Evolutionary conservation across 1,284 basidiomycete species (phyloP), one percentile per base, ranked within the genome.

Genomic region (Exobasidium cylindrosporum): DNA sequence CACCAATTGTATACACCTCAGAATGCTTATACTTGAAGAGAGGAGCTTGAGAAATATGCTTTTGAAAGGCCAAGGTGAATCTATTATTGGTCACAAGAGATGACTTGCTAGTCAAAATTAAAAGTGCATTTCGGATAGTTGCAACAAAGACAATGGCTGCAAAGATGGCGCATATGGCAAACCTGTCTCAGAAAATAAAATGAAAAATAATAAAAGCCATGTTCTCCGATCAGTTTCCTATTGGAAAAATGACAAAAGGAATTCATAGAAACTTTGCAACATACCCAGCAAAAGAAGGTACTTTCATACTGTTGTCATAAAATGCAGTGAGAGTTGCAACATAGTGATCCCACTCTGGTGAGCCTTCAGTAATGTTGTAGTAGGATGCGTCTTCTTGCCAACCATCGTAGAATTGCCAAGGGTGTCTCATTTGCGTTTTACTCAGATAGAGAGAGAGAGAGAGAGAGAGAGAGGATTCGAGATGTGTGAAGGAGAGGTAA

Each of bases 1-100:
- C 5, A 6, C 55, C n/a, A 35, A 57, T 10, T 7, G 55, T 31
- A 17, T 44, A 13, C 13, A 45, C 55, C n/a, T n/a, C n/a, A n/a
- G n/a, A n/a, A 35, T 57, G 55, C 11, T 35, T 28, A 14, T n/a
- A 7, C 5, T 21, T 21, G 13, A 57, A 21, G 1, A 57, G 35
- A 31, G 55, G 55, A 7, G 55, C 55, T 44, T 43, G n/a, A 24
- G 28, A 14, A 35, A 57, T 53, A 1, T 57, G 55, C 26, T 57
- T 57, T 28, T 21, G n/a, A n/a, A n/a, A n/a, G n/a, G n/a, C n/a
- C n/a, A n/a, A n/a, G n/a, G n/a, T n/a, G n/a, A n/a, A n/a, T n/a
- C n/a, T n/a, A n/a, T n/a, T n/a, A n/a, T n/a, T n/a, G n/a, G n/a
- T n/a, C n/a, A n/a, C n/a, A n/a, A n/a, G n/a, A n/a, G n/a, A n/a